Evolutionary conservation across 345 rosid genomes (phyloP).

Genomic region (Ceriops tagal): DNA sequence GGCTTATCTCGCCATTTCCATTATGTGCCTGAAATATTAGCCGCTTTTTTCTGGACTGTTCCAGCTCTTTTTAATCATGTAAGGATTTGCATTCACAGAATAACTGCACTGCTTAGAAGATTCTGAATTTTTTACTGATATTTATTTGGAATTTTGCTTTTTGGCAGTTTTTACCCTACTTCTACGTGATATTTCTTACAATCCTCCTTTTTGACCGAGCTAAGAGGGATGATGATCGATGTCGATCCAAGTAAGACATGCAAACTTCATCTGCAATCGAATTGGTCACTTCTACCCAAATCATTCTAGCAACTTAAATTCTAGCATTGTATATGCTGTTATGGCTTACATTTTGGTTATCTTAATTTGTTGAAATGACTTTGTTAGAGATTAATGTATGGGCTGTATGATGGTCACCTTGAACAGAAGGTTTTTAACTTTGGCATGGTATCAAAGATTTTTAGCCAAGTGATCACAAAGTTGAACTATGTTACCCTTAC

Average conservation of each 20-base stretch:
- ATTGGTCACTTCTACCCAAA: slow-evolving; percentile 26
- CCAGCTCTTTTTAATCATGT: slow-evolving; percentile 86
- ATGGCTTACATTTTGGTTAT: too few species aligned
- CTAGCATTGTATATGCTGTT: too few species aligned
- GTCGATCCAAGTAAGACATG: slow-evolving; percentile 79
- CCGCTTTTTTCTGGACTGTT: slow-evolving; percentile 92
- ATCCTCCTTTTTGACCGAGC: slow-evolving; percentile 95
- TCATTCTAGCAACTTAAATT: too few species aligned
- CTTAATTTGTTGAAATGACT: too few species aligned
- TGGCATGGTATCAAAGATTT: too few species aligned
- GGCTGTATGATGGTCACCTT: too few species aligned
- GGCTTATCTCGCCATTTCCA: slow-evolving; percentile 92
- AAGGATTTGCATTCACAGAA: slow-evolving; percentile 20
- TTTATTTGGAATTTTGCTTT: slow-evolving; percentile 10
- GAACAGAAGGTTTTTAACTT: too few species aligned
- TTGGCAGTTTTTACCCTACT: slow-evolving; percentile 94
- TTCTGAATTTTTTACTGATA: slow-evolving; percentile 14
- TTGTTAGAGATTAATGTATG: too few species aligned
- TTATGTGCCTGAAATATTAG: slow-evolving; percentile 86
- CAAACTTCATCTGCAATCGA: slow-evolving; percentile 41
- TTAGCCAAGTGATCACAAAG: too few species aligned
- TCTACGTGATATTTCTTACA: slow-evolving; percentile 82
- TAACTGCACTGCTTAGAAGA: neutral
- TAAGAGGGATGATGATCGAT: slow-evolving; percentile 90
- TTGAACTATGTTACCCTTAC: too few species aligned